Evolutionary conservation across 2,329 filamentous ascomycete species (phyloP).

Genomic region (Orbilia quercus): DNA sequence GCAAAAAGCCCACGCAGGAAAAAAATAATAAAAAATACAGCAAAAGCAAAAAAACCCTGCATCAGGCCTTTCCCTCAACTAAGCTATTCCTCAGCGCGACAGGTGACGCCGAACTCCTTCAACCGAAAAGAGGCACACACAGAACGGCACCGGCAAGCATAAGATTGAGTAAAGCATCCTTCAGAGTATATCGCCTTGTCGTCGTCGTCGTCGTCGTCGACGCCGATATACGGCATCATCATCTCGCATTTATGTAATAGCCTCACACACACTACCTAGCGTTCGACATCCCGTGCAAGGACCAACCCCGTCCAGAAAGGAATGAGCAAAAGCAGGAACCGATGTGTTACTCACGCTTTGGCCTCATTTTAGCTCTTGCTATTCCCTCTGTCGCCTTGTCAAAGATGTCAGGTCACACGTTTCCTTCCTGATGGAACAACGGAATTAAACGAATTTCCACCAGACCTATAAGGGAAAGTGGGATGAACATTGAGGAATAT

Average conservation of each 20-base stretch:
- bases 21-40: slow-evolving; percentile 15
- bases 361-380: slow-evolving; percentile 31
- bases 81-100: slow-evolving; percentile 34
- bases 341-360: slow-evolving; percentile 51
- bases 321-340: slow-evolving; percentile 56
- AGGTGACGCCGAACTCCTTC: slow-evolving; percentile 52
- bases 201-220: neutral
- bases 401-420: slow-evolving; percentile 56
- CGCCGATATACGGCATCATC: slow-evolving; percentile 2
- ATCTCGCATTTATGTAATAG: slow-evolving; percentile 34
- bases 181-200: slow-evolving; percentile 8
- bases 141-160: slow-evolving; percentile 23
- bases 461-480: slow-evolving; percentile 54
- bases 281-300: slow-evolving; percentile 37
- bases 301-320: slow-evolving; percentile 52
- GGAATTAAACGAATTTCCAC: slow-evolving; percentile 56
- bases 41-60: slow-evolving; percentile 14
- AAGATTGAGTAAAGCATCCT: neutral
- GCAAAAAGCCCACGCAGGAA: slow-evolving; percentile 30
- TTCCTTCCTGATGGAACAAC: slow-evolving; percentile 56
- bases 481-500: slow-evolving; percentile 42
- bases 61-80: slow-evolving; percentile 19
- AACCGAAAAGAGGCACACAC: slow-evolving; percentile 16
- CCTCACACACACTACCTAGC: slow-evolving; percentile 15
- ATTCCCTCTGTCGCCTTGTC: slow-evolving; percentile 51